Evolutionary conservation across 805 yeast genomes (phyloP).

Genomic region (Candida manassasensis): DNA sequence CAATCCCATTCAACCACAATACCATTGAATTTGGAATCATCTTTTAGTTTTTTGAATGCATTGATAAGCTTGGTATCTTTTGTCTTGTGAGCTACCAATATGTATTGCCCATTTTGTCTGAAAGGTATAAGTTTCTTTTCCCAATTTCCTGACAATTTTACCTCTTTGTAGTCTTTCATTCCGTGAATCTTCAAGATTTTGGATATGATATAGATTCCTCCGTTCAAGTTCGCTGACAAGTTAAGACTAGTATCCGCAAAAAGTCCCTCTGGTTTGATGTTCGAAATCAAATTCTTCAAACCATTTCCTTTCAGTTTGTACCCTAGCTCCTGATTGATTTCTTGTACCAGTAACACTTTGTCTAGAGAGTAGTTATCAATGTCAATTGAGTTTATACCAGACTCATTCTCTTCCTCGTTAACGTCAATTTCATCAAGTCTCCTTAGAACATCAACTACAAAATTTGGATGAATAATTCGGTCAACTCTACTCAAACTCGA

Average conservation of each 20-base stretch:
- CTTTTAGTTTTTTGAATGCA: conserved; percentile 14
- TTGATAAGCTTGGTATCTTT: conserved; percentile 32
- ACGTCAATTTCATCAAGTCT: conserved; percentile 8
- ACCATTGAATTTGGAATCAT: conserved; percentile 5
- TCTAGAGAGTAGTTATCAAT: conserved; percentile 32
- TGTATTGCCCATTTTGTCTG: background rate
- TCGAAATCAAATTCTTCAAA: conserved; percentile 11
- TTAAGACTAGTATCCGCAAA: conserved; percentile 50
- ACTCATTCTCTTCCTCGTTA: conserved; percentile 10
- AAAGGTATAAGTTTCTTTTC: background rate
- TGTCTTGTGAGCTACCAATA: conserved; percentile 28
- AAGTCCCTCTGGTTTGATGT: conserved; percentile 20
- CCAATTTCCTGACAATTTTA: conserved; percentile 12
- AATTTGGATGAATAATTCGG: conserved; percentile 53
- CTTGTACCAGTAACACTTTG: conserved; percentile 20
- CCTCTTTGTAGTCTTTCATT: conserved; percentile 21
- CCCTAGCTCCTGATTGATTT: conserved; percentile 29
- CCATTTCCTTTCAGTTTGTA: conserved; percentile 15
- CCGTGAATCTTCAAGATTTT: conserved; percentile 63
- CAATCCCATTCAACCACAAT: conserved; percentile 58
- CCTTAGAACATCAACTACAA: conserved; percentile 42
- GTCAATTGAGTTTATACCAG: conserved; percentile 16
- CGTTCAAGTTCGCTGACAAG: conserved; percentile 54
- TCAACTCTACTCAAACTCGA: conserved; percentile 56
- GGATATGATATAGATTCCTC: conserved; percentile 53